Evolutionary conservation across 169 alveolate genomes (phyloP), one percentile per base, ranked within the genome.

Genomic region (Plasmodium vivax): DNA sequence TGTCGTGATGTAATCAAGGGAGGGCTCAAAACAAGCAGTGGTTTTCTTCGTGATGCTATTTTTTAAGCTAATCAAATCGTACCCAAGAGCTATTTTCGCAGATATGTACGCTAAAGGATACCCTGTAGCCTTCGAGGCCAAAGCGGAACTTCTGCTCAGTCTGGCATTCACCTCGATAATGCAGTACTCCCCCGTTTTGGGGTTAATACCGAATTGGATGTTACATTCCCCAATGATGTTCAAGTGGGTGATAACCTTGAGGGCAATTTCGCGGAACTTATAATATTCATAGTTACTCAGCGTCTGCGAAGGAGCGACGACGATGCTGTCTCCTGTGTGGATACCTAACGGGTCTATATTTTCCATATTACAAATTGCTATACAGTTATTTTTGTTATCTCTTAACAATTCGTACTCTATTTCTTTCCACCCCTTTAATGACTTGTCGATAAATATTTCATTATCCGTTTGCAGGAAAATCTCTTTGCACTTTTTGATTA

Each of bases 261-360:
- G 88, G 12, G 98, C 98, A 34, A 97, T 95, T 94, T 97, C 97
- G 14, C 99, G 92, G 85, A 97, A 94, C 81, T 95, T 92, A 92
- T 92, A 97, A 94, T 96, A 97, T 92, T 98, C 99, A 74, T 77
- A 95, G 82, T 96, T 97, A 83, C 95, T 95, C 80, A 98, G 95
- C 30, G 99, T 98, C 96, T 98, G 98, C 1, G 98, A 97, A 27
- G 99, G 99, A 23, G 99, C 99, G 16, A 98, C 98, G 71, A 98
- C 99, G 58, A 98, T 96, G 93, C 98, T 97, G 79, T 98, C 99
- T 14, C 99, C 99, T n/a, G 99, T 98, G 96, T 98, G 99, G 82
- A 98, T 96, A 58, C 99, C 99, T 81, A 98, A 96, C 27, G 99
- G 99, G 93, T 98, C 98, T 54, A 98, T 94, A 95, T 98, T 98